Base-by-base conservation (phyloP, 768 basidiomycete genomes). In the Stropharia rugosoannulata region DNA sequence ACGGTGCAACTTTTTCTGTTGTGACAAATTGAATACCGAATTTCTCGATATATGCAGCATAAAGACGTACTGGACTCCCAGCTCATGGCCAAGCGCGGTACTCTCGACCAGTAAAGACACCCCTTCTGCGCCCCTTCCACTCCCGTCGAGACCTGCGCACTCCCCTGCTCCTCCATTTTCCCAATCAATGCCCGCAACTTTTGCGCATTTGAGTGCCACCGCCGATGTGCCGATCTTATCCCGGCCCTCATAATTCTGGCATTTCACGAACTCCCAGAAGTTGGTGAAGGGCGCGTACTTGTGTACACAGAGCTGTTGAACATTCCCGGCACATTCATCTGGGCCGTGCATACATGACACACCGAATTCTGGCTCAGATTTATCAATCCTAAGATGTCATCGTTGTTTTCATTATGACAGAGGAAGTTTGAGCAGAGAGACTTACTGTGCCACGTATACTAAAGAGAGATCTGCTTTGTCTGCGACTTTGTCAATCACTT, bases 221-320 rank as follows among this genome's bases (percentile, higher is more conserved):
- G 80, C 81, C 0, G 86, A 79, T 15, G 71, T 70, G 15, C 95
- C 95, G 44, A 96, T 83, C 29, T 78, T 72, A 19, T 78, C 73
- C 7, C 77, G 72, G 19, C 83, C 87, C 61, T 83, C 76, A 61
- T 76, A 85, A 67, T 93, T 93, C 64, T 91, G 82, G 69, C 93
- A 95, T 56, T 83, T 84, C 18, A 93, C 75, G 62, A 93, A 95
- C 49, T 82, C 72, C 93, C 93, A 95, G 89, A 90, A 93, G 18
- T 73, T 74, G n/a, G 69, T 60, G 39, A 73, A 70, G 19, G 78
- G 70, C 19, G 80, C 73, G 58, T 90, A 77, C 66, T 85, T 83
- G 52, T 80, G 75, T 29, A 80, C 88, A 68, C 95, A 98, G 25
- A 97, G 77, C 66, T 97, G 86, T 56, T 97, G 90, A 15, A 93